Base-by-base conservation (phyloP, 768 basidiomycete genomes). In the Melanogaster broomeanus region DNA sequence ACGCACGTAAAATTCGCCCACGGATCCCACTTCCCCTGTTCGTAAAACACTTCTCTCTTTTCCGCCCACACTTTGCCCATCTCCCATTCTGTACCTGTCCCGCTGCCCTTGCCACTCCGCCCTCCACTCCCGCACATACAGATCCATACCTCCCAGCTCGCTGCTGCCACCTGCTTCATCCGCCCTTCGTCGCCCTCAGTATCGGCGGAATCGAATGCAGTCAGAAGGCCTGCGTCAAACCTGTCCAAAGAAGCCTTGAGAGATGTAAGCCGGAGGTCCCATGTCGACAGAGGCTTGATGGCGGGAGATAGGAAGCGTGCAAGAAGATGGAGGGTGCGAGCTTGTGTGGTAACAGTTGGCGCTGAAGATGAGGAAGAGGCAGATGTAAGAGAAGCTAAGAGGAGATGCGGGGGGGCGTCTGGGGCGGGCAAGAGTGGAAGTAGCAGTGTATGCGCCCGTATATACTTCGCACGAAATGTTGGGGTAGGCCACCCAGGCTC, bases 1-100 rank as follows among this genome's bases (percentile, higher is more conserved):
- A 74, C 84, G 62, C 68, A 86, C 84, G 84, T 86, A 64, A 89
- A 82, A 70, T 98, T 99, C 53, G 87, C 84, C 48, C 88, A 65
- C 0, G 94, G 81, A 55, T 88, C 80, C 87, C 91, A 94, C 42
- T 80, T 77, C 7, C 80, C 83, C 51, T 83, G 81, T 56, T 93
- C 88, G 68, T 96, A 98, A 60, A 98, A 93, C 19, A 98, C 85
- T 67, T 96, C 94, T 40, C 89, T 75, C 74, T 96, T 95, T 71
- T 99, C 95, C 1, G 90, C 86, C 92, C 96, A 99, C 16, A 95
- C 87, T 57, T 92, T 87, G 1, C 91, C 91, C 77, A 97, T 84
- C 69, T 96, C 95, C 91, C 91, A 95, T 51, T 92, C 88, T 11
- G 44, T 53, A 21, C 33, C 42, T 1, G 45, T 6, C 1, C 44